These are phyloP conservation scores for Corchorus capsularis DNA, from an alignment of 345 rosid species.

Conservation along the genomic window DNA sequence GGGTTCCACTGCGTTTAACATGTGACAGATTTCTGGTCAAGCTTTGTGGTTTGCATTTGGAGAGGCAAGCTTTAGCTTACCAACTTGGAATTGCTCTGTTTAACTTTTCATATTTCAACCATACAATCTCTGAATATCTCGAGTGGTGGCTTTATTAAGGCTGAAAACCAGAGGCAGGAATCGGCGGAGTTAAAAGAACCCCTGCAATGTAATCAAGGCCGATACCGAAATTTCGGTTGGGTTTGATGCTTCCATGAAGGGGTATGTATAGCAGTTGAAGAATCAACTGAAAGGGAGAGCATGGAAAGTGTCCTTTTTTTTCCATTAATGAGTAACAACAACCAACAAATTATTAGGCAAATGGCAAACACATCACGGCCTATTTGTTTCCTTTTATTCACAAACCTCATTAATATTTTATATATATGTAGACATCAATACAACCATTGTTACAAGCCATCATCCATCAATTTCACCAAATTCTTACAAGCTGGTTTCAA, in stretches of 20 bases:
- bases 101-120: not conserved
- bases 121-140: no score
- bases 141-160: not conserved
- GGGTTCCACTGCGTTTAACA: not conserved
- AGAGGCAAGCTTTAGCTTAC: not conserved
- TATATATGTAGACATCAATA: not conserved
- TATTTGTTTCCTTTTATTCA: conserved; percentile 25
- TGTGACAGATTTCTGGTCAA: not conserved
- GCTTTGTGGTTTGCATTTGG: not conserved
- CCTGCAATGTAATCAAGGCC: no score
- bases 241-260: conserved; percentile 5
- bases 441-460: conserved; percentile 1
- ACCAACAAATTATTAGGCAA: not conserved
- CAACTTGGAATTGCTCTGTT: not conserved
- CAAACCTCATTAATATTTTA: conserved; percentile 11
- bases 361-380: conserved; percentile 23
- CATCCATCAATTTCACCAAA: conserved; percentile 5
- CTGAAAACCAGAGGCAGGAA: no score
- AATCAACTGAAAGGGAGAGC: not conserved
- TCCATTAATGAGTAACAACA: conserved; percentile 8
- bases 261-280: not conserved
- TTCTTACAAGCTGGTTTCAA: no score
- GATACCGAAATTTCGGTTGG: not conserved
- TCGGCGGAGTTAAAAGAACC: no score
- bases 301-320: not conserved